Evolutionary conservation across 805 yeast genomes (phyloP).

Genomic region (Saturnispora zaruensis): DNA sequence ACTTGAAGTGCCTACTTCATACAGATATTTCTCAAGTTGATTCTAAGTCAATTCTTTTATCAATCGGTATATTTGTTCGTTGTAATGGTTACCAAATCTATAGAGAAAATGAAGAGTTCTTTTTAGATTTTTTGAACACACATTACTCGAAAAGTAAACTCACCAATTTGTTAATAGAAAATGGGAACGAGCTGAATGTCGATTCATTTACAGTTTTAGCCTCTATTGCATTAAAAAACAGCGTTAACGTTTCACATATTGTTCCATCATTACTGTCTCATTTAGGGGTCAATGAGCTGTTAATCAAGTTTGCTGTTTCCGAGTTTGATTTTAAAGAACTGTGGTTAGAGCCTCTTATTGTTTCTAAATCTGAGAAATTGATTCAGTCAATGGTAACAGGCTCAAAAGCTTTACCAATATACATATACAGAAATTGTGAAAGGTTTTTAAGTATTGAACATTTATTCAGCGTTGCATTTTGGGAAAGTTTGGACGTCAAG

Average conservation of each 20-base stretch:
- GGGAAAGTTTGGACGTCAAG: constrained; percentile 20
- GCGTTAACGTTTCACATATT: constrained; percentile 8
- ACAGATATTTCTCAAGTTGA: constrained; percentile 25
- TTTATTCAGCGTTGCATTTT: constrained; percentile 22
- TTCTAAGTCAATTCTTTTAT: constrained; percentile 26
- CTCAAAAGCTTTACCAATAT: constrained; percentile 6
- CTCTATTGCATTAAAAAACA: constrained; percentile 13
- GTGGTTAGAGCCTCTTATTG: constrained; percentile 16
- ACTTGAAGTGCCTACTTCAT: constrained; percentile 37
- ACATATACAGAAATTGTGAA: constrained; percentile 19
- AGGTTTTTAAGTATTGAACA: constrained; percentile 15
- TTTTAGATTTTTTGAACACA: constrained; percentile 29
- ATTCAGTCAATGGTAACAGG: constrained; percentile 22
- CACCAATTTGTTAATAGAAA: constrained; percentile 9
- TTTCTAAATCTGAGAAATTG: constrained; percentile 18
- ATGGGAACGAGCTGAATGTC: constrained; percentile 8
- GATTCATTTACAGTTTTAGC: constrained; percentile 16
- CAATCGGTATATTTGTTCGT: constrained; percentile 33
- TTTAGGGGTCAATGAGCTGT: constrained; percentile 12
- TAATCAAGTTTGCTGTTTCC: constrained; percentile 16
- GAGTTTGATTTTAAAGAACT: constrained; percentile 16
- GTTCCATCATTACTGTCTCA: constrained; percentile 15
- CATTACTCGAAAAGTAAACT: constrained; percentile 15
- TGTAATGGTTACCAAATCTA: constrained; percentile 28
- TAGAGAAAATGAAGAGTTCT: constrained; percentile 31